Percentiles rank a stretch among this genome's conserved stretches.
Conservation (phyloP, 2,329 filamentous ascomycete species). For the Rasamsonia emersonii region DNA sequence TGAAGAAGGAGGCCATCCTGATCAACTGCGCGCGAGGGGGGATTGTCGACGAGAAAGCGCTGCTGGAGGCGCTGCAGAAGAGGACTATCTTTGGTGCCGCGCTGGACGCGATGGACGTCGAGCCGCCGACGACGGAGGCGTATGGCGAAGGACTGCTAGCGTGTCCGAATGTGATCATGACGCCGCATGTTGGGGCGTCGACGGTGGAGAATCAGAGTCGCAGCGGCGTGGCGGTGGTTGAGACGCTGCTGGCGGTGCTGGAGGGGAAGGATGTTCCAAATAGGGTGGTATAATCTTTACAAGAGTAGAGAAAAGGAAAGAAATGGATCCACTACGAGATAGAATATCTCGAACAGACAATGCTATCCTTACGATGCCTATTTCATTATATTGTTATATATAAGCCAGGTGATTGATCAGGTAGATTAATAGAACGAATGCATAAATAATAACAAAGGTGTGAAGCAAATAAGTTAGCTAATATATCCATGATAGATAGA, state of each 20-base stretch:
- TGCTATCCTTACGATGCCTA: too few species aligned
- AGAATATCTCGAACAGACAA: too few species aligned
- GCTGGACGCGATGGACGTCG: slow-evolving; percentile 27
- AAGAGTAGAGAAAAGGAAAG: too few species aligned
- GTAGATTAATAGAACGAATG: too few species aligned
- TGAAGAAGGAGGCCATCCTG: slow-evolving; percentile 28
- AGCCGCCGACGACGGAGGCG: slow-evolving; percentile 25
- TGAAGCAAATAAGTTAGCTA: too few species aligned
- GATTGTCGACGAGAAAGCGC: slow-evolving; percentile 26
- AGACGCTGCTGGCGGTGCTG: slow-evolving; percentile 23
- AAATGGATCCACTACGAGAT: too few species aligned
- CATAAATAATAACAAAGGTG: too few species aligned
- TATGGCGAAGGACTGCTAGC: slow-evolving; percentile 21
- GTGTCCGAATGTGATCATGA: slow-evolving; percentile 23
- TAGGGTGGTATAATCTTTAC: slow-evolving; percentile 1
- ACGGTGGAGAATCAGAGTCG: slow-evolving; percentile 28
- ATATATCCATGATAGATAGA: too few species aligned
- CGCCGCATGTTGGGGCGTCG: slow-evolving; percentile 37
- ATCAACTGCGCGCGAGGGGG: slow-evolving; percentile 30
- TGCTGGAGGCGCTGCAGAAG: slow-evolving; percentile 19
- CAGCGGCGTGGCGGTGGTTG: slow-evolving; percentile 9
- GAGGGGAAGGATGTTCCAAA: slow-evolving; percentile 9
- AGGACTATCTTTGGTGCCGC: slow-evolving; percentile 27
- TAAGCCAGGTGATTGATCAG: too few species aligned
- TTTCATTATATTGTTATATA: too few species aligned